Percentiles rank a stretch among this genome's conserved stretches.
phyloP scores from a whole-genome alignment of 2,329 filamentous ascomycete genomes.

The Arthrinium puccinioides region DNA sequence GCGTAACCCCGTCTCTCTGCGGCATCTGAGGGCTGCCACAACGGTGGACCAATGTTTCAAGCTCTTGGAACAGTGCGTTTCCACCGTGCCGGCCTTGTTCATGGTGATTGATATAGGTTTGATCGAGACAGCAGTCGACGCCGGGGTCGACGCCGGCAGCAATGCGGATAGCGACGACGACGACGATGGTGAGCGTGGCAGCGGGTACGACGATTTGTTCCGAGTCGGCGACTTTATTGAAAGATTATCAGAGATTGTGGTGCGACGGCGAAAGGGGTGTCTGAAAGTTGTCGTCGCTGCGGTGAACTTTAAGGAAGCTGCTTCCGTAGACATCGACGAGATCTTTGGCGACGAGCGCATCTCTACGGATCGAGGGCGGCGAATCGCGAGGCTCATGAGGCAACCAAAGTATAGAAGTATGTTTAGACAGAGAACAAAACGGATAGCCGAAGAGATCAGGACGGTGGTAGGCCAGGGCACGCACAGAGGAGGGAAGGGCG shows the following conservation, averaged over 20 bases:
- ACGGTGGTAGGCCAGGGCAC: not conserved
- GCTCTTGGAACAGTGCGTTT: not conserved
- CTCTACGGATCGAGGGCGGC: conserved; percentile 5
- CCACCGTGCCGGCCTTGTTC: not conserved
- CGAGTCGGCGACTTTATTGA: not conserved
- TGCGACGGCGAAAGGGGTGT: not conserved
- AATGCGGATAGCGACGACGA: too few species aligned
- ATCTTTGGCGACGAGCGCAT: conserved; percentile 3
- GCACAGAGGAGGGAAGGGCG: too few species aligned
- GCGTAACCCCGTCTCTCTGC: not conserved
- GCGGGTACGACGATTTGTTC: not conserved
- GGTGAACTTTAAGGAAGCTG: not conserved
- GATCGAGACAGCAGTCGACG: not conserved
- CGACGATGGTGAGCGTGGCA: not conserved
- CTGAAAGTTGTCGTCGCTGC: not conserved
- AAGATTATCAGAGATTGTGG: not conserved
- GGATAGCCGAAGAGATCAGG: not conserved
- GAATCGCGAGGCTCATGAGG: conserved; percentile 5
- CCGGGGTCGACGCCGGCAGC: too few species aligned
- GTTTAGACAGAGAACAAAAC: conserved; percentile 1
- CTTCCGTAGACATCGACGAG: conserved; percentile 1
- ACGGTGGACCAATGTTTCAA: not conserved
- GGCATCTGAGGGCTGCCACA: not conserved
- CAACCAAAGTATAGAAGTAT: conserved; percentile 4
- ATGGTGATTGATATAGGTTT: not conserved